A percentile compares a stretch with the other conserved stretches of the same genome.
Evolutionary conservation across 306 rosid species (phyloP).

Genomic region (Sesbania bispinosa): DNA sequence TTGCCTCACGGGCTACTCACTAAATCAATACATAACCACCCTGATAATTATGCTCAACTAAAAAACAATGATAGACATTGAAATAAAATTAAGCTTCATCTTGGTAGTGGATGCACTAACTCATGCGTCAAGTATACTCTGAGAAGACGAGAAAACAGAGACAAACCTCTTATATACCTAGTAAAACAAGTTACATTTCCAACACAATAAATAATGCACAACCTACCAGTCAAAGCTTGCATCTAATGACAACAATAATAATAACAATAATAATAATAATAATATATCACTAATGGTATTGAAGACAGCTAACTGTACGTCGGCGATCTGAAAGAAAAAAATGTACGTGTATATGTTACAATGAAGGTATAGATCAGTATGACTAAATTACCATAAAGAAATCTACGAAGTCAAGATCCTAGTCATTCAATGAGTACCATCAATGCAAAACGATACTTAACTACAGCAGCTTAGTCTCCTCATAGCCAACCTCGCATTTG

Average conservation of each 20-base stretch:
- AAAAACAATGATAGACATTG: too few relatives aligned
- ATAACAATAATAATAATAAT: not conserved
- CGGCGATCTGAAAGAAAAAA: conserved; percentile 16
- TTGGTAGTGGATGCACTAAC: not conserved
- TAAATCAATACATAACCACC: too few relatives aligned
- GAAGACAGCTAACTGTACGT: not conserved
- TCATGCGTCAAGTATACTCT: not conserved
- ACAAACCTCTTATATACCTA: too few relatives aligned
- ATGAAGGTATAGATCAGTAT: conserved; percentile 28
- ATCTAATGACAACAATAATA: too few relatives aligned
- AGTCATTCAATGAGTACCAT: conserved; percentile 25
- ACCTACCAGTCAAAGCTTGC: conserved; percentile 11
- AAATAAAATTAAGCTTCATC: not conserved
- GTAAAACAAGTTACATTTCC: too few relatives aligned
- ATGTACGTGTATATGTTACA: conserved; percentile 17
- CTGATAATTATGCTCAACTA: too few relatives aligned
- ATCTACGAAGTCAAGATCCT: conserved; percentile 29
- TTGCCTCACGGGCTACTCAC: too few relatives aligned
- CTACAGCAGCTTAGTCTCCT: not conserved
- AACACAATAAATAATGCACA: not conserved
- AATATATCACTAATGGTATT: not conserved
- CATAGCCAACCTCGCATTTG: not conserved
- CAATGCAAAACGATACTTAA: not conserved
- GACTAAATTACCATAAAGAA: conserved; percentile 26
- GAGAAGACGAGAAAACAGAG: not conserved